Conservation (phyloP, 257 asterid species). For the Solanum peruvianum region DNA sequence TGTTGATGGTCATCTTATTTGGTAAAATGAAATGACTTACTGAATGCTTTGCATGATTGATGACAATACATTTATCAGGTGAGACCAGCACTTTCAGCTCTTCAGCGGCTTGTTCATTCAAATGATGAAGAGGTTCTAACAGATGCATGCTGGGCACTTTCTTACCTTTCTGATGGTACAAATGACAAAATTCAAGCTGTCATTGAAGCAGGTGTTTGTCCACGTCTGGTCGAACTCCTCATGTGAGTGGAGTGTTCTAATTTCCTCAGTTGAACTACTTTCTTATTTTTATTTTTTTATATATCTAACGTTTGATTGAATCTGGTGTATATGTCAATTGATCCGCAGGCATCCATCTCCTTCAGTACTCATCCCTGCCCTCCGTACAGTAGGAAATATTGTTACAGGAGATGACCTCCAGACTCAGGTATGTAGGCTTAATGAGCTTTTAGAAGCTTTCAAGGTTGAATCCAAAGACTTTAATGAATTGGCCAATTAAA, state of each 20-base stretch:
- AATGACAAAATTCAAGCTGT: slow-evolving; percentile 94
- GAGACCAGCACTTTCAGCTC: slow-evolving; percentile 81
- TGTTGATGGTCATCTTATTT: not conserved
- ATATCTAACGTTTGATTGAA: not conserved
- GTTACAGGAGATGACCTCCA: slow-evolving; percentile 89
- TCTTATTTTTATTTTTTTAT: no score
- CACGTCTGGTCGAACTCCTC: slow-evolving; percentile 74
- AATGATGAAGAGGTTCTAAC: slow-evolving; percentile 91
- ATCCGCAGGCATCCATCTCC: slow-evolving; percentile 80
- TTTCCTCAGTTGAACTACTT: not conserved
- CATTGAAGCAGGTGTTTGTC: slow-evolving; percentile 78
- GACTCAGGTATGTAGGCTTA: slow-evolving; percentile 49
- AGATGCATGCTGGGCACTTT: slow-evolving; percentile 98
- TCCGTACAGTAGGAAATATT: slow-evolving; percentile 89
- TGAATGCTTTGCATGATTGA: not conserved
- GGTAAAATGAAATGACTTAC: not conserved
- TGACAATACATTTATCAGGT: slow-evolving; percentile 30
- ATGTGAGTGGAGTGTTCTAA: slow-evolving; percentile 42
- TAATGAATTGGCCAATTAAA: not conserved
- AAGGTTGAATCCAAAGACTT: not conserved
- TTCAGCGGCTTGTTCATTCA: slow-evolving; percentile 61
- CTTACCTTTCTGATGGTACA: slow-evolving; percentile 91
- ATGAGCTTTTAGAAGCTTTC: not conserved
- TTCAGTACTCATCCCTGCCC: slow-evolving; percentile 90
- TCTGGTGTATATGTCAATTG: not conserved